These are phyloP conservation scores for Candida chilensis DNA, from an alignment of 805 yeast genomes.

Conservation along the genomic window DNA sequence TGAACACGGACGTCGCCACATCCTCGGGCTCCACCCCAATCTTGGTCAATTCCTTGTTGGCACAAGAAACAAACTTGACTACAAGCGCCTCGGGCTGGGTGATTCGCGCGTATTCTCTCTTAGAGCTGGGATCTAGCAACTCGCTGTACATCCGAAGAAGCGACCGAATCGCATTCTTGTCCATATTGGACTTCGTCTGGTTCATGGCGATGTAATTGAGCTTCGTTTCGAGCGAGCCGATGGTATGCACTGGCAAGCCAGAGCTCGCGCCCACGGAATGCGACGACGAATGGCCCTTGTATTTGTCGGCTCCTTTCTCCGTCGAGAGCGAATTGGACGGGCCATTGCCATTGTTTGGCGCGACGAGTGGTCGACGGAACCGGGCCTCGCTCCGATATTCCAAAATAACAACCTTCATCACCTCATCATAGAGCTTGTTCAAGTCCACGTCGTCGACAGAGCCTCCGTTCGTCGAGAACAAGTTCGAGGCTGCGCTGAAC, in stretches of 20 bases:
- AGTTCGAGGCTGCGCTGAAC: slow-evolving; percentile 14
- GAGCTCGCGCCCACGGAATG: no score
- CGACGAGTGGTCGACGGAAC: slow-evolving; percentile 27
- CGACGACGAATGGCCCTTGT: no score
- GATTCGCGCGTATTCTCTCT: slow-evolving; percentile 15
- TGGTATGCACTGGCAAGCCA: background rate
- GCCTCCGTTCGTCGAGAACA: slow-evolving; percentile 9
- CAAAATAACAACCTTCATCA: slow-evolving; percentile 45
- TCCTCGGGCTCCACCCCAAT: slow-evolving; percentile 18
- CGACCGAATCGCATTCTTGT: slow-evolving; percentile 45
- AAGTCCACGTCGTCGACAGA: slow-evolving; percentile 11
- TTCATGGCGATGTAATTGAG: slow-evolving; percentile 39
- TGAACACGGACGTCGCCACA: slow-evolving; percentile 20
- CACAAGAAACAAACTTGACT: slow-evolving; percentile 40
- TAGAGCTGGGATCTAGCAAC: slow-evolving; percentile 36
- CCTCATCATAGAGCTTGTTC: slow-evolving; percentile 34
- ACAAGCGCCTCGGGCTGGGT: slow-evolving; percentile 36
- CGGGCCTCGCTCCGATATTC: slow-evolving; percentile 61
- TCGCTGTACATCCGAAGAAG: slow-evolving; percentile 58
- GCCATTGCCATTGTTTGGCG: no score
- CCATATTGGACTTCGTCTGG: slow-evolving; percentile 18
- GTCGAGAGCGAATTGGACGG: no score
- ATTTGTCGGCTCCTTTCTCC: no score
- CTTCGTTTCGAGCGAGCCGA: slow-evolving; percentile 30
- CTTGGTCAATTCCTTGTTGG: slow-evolving; percentile 42